Percentiles rank a stretch among this genome's conserved stretches.
Conservation (phyloP, 106 monocot species). For the Gastrodia elata region DNA sequence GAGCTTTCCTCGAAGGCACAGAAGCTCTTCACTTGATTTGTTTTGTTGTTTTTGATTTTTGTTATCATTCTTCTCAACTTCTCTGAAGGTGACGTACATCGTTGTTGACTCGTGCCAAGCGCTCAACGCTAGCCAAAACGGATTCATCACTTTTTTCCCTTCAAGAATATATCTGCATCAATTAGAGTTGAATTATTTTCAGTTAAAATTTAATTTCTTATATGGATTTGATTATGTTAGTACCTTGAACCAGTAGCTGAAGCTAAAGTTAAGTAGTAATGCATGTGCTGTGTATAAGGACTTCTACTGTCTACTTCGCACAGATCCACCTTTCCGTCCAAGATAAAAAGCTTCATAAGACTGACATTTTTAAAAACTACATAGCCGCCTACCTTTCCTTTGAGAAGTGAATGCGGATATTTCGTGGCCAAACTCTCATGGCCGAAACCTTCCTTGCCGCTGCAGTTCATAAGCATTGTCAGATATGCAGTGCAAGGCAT, state of each 20-base stretch:
- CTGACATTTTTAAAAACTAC: slow-evolving; percentile 15
- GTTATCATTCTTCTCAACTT: not conserved
- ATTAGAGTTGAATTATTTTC: not conserved
- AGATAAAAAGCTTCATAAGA: slow-evolving; percentile 25
- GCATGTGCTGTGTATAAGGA: slow-evolving; percentile 38
- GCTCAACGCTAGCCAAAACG: slow-evolving; percentile 14
- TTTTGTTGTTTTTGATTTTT: not conserved
- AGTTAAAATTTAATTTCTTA: not conserved
- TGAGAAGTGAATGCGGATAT: slow-evolving; percentile 10
- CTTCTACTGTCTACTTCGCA: slow-evolving; percentile 25
- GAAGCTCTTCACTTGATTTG: not conserved
- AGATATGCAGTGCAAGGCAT: slow-evolving; percentile 34
- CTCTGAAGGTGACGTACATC: slow-evolving; percentile 23
- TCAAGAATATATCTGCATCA: slow-evolving; percentile 25
- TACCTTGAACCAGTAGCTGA: slow-evolving; percentile 29
- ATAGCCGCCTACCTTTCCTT: slow-evolving; percentile 29
- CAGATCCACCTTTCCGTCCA: slow-evolving; percentile 30
- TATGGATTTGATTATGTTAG: not conserved
- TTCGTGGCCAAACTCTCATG: not conserved
- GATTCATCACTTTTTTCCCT: slow-evolving; percentile 36
- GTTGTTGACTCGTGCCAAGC: slow-evolving; percentile 24
- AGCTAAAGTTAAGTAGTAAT: slow-evolving; percentile 21
- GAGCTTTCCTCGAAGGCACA: slow-evolving; percentile 20
- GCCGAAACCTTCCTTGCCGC: not conserved
- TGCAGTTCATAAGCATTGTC: slow-evolving; percentile 17